Conservation (phyloP, 2,329 filamentous ascomycete species). For the Plectosphaerella cucumerina region DNA sequence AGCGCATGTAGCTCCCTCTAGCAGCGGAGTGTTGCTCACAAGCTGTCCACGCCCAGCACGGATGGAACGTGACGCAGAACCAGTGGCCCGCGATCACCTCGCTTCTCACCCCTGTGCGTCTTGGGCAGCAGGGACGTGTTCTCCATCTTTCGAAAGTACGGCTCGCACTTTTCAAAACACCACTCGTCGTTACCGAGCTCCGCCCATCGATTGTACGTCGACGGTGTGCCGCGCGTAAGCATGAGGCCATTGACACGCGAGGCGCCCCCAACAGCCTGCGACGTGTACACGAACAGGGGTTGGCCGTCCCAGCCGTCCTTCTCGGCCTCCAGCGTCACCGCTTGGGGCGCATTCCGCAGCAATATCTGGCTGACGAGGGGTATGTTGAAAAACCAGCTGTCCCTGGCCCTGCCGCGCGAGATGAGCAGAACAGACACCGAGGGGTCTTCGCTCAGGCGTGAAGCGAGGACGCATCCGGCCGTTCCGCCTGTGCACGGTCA, state of each 20-base stretch:
- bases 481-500: constrained; percentile 31
- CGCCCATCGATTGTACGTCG: constrained; percentile 23
- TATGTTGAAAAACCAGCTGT: constrained; percentile 21
- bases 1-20: not conserved
- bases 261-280: constrained; percentile 26
- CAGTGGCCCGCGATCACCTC: constrained; percentile 10
- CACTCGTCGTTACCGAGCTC: constrained; percentile 25
- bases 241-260: constrained; percentile 26
- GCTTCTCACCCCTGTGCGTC: not conserved
- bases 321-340: constrained; percentile 20
- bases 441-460: constrained; percentile 34
- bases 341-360: constrained; percentile 15
- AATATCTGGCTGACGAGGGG: constrained; percentile 24
- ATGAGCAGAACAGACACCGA: constrained; percentile 31
- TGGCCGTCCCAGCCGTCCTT: constrained; percentile 17
- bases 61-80: constrained; percentile 9
- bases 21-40: constrained; percentile 5
- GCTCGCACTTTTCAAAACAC: constrained; percentile 26
- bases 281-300: constrained; percentile 14
- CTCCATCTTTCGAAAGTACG: constrained; percentile 25
- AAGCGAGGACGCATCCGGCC: constrained; percentile 41
- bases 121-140: constrained; percentile 8
- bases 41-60: constrained; percentile 10
- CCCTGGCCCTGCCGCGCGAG: constrained; percentile 25
- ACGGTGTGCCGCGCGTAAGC: constrained; percentile 23